phyloP scores from a whole-genome alignment of 75 land plant species.

The Sequoiadendron giganteum region DNA sequence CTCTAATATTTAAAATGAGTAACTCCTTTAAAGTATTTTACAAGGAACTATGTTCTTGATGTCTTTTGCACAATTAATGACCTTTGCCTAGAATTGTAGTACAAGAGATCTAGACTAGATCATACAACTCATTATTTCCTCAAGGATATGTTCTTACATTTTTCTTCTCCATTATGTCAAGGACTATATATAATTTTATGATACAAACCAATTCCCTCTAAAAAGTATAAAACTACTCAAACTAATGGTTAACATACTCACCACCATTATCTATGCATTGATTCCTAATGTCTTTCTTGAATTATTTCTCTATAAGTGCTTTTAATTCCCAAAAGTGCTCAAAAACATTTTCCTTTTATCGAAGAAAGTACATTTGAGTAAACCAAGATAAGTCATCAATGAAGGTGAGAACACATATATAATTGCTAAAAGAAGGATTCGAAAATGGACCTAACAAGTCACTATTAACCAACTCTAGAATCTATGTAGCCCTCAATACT shows the following conservation, averaged over 20 bases:
- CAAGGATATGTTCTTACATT: neutral
- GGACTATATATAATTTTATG: too few species aligned
- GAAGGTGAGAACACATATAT: neutral
- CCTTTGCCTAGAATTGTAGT: neutral
- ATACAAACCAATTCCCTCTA: too few species aligned
- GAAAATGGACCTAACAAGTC: too few species aligned
- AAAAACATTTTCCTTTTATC: neutral
- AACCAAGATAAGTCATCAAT: neutral
- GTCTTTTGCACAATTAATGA: neutral
- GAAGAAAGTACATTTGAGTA: neutral
- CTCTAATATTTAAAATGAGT: too few species aligned
- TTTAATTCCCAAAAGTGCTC: neutral
- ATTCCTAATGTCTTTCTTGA: neutral
- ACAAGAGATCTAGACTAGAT: neutral
- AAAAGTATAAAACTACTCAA: too few species aligned
- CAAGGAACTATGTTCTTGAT: neutral
- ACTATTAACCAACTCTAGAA: too few species aligned
- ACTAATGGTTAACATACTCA: too few species aligned
- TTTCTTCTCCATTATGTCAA: neutral
- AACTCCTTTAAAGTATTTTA: neutral
- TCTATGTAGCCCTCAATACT: too few species aligned
- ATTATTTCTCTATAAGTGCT: neutral
- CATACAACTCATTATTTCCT: too few species aligned
- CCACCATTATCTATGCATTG: neutral
- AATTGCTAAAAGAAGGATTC: too few species aligned